phyloP scores from a whole-genome alignment of 257 asterid species.

The Solanum neorickii region DNA sequence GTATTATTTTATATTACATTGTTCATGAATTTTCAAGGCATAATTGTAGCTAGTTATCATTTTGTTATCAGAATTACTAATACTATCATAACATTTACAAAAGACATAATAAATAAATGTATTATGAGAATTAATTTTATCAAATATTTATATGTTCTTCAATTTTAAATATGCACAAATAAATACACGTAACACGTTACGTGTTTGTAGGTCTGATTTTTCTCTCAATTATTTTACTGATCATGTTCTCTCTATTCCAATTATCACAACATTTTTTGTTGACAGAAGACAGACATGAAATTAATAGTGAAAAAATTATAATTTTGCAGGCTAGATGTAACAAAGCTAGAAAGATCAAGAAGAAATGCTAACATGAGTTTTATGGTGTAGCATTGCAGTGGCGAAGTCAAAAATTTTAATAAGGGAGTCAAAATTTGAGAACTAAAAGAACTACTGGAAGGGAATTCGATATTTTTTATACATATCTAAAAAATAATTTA shows the following conservation, averaged over 20 bases:
- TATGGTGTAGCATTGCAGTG: no score
- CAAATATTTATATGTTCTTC: fast-evolving
- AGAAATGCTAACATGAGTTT: no score
- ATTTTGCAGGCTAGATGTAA: not conserved
- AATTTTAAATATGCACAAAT: not conserved
- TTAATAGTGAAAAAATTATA: not conserved
- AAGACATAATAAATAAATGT: no score
- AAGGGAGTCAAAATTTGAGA: no score
- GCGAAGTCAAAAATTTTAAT: no score
- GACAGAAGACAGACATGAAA: not conserved
- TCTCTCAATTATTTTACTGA: not conserved
- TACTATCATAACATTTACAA: no score
- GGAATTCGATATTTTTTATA: no score
- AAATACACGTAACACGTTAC: fast-evolving
- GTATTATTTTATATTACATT: not conserved
- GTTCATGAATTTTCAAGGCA: not conserved
- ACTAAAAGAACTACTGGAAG: no score
- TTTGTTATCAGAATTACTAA: not conserved
- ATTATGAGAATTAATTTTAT: fast-evolving
- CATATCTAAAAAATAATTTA: no score
- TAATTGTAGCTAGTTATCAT: not conserved
- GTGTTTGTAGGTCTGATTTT: not conserved
- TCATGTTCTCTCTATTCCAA: not conserved
- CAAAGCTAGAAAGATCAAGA: not conserved
- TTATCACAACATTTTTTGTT: not conserved